Conservation (phyloP, 2,329 filamentous ascomycete genomes). For the Xylariaceae sp. region DNA sequence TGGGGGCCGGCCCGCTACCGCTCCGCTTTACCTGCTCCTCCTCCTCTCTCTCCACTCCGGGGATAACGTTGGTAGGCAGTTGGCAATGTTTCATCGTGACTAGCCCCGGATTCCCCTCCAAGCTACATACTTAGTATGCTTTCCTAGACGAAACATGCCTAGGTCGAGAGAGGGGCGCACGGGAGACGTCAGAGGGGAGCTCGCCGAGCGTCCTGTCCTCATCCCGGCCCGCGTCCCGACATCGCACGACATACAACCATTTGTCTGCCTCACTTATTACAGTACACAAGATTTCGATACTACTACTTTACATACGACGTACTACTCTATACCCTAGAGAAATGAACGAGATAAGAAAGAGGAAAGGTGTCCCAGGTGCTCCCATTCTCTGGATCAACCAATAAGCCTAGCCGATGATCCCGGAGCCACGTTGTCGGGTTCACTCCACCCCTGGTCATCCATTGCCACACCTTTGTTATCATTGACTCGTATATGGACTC, state of each 20-base stretch:
- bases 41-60: too few species aligned
- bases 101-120: background rate
- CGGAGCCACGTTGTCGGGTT: slow-evolving; percentile 21
- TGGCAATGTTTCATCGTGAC: background rate
- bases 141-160: background rate
- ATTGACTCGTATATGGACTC: background rate
- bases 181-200: background rate
- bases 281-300: background rate
- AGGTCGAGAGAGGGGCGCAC: background rate
- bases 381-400: slow-evolving; percentile 2
- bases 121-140: background rate
- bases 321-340: background rate
- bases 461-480: slow-evolving; percentile 11
- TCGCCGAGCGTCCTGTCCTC: background rate
- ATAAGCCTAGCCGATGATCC: slow-evolving; percentile 11
- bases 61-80: too few species aligned
- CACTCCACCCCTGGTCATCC: slow-evolving; percentile 4
- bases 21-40: background rate
- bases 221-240: slow-evolving; percentile 11
- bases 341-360: background rate
- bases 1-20: slow-evolving; percentile 17
- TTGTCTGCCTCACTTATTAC: background rate
- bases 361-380: background rate
- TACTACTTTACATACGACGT: background rate
- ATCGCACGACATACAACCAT: slow-evolving; percentile 6